Conservation (phyloP, 768 basidiomycete species). For the Pleurotus cornucopiae region DNA sequence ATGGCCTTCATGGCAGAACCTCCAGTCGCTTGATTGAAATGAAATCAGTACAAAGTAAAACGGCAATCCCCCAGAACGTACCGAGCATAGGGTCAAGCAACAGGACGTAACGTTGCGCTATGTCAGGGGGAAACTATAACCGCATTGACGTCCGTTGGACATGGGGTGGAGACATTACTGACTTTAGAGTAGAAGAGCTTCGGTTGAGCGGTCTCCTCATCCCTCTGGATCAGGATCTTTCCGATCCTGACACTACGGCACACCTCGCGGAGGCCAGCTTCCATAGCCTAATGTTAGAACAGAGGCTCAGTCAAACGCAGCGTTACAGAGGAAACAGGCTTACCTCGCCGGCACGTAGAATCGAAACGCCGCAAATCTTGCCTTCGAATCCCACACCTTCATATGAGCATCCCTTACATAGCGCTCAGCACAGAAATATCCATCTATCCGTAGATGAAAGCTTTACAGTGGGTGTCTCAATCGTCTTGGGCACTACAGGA, state of each 20-base stretch:
- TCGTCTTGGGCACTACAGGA: conserved; percentile 62
- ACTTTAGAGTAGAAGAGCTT: conserved; percentile 93
- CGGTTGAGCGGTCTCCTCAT: conserved; percentile 90
- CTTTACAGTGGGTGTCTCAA: conserved; percentile 82
- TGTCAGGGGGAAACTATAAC: conserved; percentile 84
- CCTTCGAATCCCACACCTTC: conserved; percentile 94
- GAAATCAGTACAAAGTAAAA: background rate
- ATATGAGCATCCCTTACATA: conserved; percentile 65
- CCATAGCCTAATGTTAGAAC: conserved; percentile 72
- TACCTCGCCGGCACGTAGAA: conserved; percentile 90
- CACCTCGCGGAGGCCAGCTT: conserved; percentile 92
- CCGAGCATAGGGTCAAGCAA: conserved; percentile 98
- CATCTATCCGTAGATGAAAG: background rate
- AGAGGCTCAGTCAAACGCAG: too few relatives aligned
- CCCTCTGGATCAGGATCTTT: conserved; percentile 96
- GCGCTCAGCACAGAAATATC: conserved; percentile 3
- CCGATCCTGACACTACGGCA: conserved; percentile 93
- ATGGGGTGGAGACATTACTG: background rate
- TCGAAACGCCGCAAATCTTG: conserved; percentile 94
- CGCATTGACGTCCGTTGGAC: background rate
- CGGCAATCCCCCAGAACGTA: conserved; percentile 28
- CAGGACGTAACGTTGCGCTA: conserved; percentile 85
- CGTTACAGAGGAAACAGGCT: conserved; percentile 13
- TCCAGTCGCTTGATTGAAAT: conserved; percentile 64
- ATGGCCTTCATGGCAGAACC: conserved; percentile 98